Percentiles rank a stretch among this genome's conserved stretches.
Conservation (phyloP, 2,329 filamentous ascomycete genomes). For the Immersiporthe knoxdaviesiana region DNA sequence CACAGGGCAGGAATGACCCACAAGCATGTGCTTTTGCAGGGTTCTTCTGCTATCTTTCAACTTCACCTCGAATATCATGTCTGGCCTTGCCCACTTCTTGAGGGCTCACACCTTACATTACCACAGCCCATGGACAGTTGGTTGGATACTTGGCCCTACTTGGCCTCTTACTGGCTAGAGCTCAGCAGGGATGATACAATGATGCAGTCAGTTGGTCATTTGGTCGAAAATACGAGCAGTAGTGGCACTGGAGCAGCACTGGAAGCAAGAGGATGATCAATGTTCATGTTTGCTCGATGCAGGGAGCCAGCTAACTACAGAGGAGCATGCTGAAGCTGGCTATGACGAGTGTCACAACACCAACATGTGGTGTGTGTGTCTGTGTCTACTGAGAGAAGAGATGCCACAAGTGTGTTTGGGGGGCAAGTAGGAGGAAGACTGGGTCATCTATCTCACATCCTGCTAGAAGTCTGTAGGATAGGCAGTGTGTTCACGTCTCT, state of each 20-base stretch:
- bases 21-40: slow-evolving; percentile 18
- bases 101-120: background rate
- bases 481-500: background rate
- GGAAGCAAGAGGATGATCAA: background rate
- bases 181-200: background rate
- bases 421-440: background rate
- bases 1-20: background rate
- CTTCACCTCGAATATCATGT: background rate
- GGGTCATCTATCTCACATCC: background rate
- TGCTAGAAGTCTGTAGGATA: background rate
- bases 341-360: background rate
- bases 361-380: background rate
- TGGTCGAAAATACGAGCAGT: background rate
- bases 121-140: background rate
- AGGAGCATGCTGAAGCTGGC: background rate
- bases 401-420: background rate
- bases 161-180: background rate
- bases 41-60: background rate
- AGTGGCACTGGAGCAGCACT: background rate
- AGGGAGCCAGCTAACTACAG: background rate
- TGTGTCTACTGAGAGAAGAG: background rate
- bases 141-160: no score
- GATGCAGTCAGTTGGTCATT: background rate
- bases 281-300: background rate
- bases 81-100: background rate